Base-by-base conservation (phyloP, 1,284 basidiomycete genomes). In the Rhodotorula sp. region DNA sequence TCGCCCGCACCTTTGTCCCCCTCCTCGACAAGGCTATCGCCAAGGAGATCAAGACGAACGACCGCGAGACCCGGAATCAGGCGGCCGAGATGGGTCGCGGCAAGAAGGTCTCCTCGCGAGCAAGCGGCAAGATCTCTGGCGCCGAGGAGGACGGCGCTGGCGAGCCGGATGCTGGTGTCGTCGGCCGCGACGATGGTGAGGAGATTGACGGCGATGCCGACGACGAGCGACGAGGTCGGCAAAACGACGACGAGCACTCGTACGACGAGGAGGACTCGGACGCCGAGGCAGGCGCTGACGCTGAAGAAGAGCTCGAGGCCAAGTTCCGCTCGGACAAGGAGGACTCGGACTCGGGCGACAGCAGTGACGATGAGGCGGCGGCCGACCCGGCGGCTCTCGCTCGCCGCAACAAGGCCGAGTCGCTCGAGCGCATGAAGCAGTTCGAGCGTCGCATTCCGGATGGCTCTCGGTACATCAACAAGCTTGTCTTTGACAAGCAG, bases 21-120 rank as follows among this genome's bases (percentile, higher is more conserved):
- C 86, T 85, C 51, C 83, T 99, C 76, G 93, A 90, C 82, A 91
- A 89, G 81, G 93, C 96, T 81, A 90, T 98, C 77, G 83, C 87
- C 69, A 82, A 84, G 57, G 95, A 98, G 83, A 86, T 98, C 84
- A 93, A 91, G 82, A 90, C 88, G 79, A 85, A 93, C 46, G 87
- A 89, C 73, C 88, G 89, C 64, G 90, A 96, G 79, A 82, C 92
- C 71, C 90, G 87, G 79, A 86, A 85, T 75, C 94, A 97, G 81
- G 88, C 89, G 56, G 79, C 70, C 59, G 76, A 75, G 45, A 61
- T 76, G n/a, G 76, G 77, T 51, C 75, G 74, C 53, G 75, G 69
- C 24, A 70, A 67, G 55, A 65, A 69, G 70, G 63, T 66, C 26
- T 51, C 57, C 17, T 51, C 62, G 33, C 55, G 61, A 64, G 37